Conservation (phyloP, 2,329 filamentous ascomycete genomes). For the Claviceps paspali region DNA sequence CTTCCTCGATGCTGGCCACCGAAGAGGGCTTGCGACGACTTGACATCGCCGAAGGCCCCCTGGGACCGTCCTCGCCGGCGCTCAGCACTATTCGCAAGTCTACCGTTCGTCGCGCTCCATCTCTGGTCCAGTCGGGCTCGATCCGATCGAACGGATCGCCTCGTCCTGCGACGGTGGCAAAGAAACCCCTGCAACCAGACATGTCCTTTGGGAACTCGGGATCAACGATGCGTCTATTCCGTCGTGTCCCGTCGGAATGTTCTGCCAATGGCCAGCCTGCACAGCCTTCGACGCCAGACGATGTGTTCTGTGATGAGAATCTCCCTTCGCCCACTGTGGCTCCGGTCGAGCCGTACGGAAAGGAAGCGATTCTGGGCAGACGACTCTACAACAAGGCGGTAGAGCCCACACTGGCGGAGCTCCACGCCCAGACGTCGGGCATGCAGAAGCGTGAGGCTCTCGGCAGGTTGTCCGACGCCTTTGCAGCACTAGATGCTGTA, state of each 20-base stretch:
- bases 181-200: conserved; percentile 73
- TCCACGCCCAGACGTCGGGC: conserved; percentile 61
- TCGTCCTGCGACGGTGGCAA: conserved; percentile 31
- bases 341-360: conserved; percentile 46
- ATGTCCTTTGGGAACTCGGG: conserved; percentile 88
- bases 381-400: conserved; percentile 69
- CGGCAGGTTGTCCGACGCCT: conserved; percentile 70
- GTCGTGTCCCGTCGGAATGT: conserved; percentile 62
- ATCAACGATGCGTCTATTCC: conserved; percentile 84
- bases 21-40: conserved; percentile 46
- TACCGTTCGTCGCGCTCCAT: conserved; percentile 36
- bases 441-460: conserved; percentile 66
- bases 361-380: conserved; percentile 71
- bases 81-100: conserved; percentile 42
- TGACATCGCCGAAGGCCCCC: conserved; percentile 44
- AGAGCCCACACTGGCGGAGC: conserved; percentile 70
- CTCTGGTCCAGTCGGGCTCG: conserved; percentile 21
- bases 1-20: conserved; percentile 40
- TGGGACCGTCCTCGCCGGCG: conserved; percentile 39
- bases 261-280: conserved; percentile 28
- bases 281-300: conserved; percentile 21
- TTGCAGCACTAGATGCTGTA: conserved; percentile 66
- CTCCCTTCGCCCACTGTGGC: conserved; percentile 30
- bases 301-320: conserved; percentile 46
- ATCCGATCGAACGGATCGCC: conserved; percentile 26